phyloP scores from a whole-genome alignment of 176 grass and related monocot species.

The Hsuehochloa calcarea region DNA sequence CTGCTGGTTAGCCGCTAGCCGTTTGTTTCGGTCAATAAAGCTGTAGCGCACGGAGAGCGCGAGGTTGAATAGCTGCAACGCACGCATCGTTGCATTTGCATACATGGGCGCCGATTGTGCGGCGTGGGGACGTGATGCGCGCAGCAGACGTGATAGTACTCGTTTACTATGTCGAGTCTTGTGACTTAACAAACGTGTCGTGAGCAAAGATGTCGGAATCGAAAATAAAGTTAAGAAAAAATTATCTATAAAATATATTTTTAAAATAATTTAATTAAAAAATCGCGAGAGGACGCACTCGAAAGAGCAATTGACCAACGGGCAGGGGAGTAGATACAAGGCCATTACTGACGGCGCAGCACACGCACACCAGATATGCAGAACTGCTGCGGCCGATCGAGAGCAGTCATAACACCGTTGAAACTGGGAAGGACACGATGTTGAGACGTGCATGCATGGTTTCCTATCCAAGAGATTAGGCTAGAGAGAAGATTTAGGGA shows the following conservation, averaged over 20 bases:
- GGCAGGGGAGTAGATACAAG: neutral
- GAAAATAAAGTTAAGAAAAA: too few relatives aligned
- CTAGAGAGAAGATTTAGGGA: neutral
- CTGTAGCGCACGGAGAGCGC: neutral
- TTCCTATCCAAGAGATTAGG: neutral
- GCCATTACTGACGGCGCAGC: slow-evolving; percentile 7
- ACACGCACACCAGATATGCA: neutral
- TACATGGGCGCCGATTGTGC: neutral
- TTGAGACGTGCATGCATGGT: neutral
- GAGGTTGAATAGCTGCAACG: neutral
- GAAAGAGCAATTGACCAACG: slow-evolving; percentile 7
- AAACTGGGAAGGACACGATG: neutral
- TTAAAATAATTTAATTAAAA: too few relatives aligned
- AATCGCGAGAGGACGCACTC: neutral
- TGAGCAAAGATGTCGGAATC: too few relatives aligned
- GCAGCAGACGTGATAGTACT: too few relatives aligned
- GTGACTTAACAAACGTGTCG: too few relatives aligned
- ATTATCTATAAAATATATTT: too few relatives aligned
- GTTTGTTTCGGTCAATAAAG: neutral
- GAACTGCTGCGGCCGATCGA: neutral
- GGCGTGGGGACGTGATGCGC: slow-evolving; percentile 2
- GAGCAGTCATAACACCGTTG: neutral
- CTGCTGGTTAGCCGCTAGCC: too few relatives aligned
- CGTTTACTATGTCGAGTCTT: too few relatives aligned
- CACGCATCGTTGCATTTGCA: neutral